Evolutionary conservation across 805 yeast species (phyloP), one percentile per base, ranked within the genome.

Genomic region (Metschnikowia aberdeeniae): DNA sequence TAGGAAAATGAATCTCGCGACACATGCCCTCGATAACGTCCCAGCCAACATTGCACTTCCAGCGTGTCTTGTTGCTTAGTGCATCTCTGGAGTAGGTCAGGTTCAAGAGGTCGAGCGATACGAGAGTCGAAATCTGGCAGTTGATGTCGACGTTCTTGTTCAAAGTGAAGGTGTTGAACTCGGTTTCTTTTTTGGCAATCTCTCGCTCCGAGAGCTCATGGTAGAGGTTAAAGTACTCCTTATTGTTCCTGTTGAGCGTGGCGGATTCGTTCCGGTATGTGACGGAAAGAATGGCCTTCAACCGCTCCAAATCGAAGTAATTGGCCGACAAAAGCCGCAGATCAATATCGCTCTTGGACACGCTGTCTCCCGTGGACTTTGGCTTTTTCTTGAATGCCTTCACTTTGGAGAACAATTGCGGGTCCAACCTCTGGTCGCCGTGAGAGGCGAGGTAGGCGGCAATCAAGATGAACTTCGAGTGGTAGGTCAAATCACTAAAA

Each of bases 371-470:
- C 5, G 43, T 40, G 56, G 31, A 33, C 33, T 52, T 57, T 68
- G 62, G 32, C 71, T 70, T 37, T 47, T 62, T 65, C 35, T 65
- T 65, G 24, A 59, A 55, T 12, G 64, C 58, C 44, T 66, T 66
- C 36, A 84, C 68, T 48, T 75, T 80, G 28, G 96, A 84, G 56
- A 87, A 90, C 43, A 78, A 68, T 42, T 80, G 76, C 56, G 81
- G 67, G 62, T 89, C 97, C 56, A 76, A 76, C 49, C 79, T 77
- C 2, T 84, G 81, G 27, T 84, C 86, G 45, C 81, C 78, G 58
- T 78, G 86, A 0, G 96, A 88, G 0, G 96, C 95, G 39, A 89
- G 66, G 60, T 85, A 90, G 0, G 95, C 82, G 1, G 96, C 88
- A 28, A 89, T 75, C 12, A 89, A 63, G n/a, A 90, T 64, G 57